Conservation (phyloP, 208 protist genomes). For the Leptomonas pyrrhocoris region DNA sequence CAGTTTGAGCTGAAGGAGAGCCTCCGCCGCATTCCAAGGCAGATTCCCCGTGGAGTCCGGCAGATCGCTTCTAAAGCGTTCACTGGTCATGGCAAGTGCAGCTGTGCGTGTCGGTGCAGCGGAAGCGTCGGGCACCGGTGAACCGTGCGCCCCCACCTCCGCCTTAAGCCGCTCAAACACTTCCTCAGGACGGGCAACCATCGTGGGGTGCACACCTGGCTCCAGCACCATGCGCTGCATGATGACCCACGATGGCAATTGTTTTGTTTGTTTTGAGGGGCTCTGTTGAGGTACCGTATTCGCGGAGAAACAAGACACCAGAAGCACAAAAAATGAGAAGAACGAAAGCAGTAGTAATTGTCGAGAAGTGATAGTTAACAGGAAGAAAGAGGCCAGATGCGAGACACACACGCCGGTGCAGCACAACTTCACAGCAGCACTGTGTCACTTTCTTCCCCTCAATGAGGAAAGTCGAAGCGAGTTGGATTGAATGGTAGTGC, state of each 20-base stretch:
- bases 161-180: background rate
- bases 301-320: background rate
- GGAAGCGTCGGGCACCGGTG: background rate
- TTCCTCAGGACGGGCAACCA: slow-evolving; percentile 13
- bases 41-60: background rate
- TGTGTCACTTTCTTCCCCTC: too few relatives aligned
- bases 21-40: slow-evolving; percentile 8
- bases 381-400: background rate
- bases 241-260: background rate
- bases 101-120: background rate
- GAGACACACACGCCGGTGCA: background rate
- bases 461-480: too few relatives aligned
- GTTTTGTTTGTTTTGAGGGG: too few relatives aligned
- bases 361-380: background rate
- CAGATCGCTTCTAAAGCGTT: background rate
- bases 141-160: background rate
- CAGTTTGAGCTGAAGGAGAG: slow-evolving; percentile 11
- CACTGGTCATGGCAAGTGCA: background rate
- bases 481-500: too few relatives aligned
- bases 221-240: slow-evolving; percentile 16
- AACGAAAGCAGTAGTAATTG: background rate
- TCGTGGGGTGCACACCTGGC: slow-evolving; percentile 1
- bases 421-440: too few relatives aligned
- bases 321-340: background rate
- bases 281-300: too few relatives aligned